Evolutionary conservation across 352 stramenopile species (phyloP).

Genomic region (Globisporangium canariense): DNA sequence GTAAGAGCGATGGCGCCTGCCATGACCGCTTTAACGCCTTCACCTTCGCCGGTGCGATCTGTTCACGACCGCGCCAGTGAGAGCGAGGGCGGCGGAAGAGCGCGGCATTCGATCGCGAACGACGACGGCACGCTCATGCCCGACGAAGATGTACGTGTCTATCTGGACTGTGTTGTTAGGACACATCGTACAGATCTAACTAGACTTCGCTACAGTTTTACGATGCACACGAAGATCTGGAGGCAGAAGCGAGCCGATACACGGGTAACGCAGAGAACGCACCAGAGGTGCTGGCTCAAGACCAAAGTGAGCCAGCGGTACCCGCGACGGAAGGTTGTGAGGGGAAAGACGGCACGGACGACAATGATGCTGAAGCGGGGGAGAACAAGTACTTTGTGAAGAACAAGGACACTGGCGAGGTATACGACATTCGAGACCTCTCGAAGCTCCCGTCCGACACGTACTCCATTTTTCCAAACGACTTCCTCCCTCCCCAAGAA

Average conservation of each 20-base stretch:
- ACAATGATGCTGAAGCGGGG: slow-evolving; percentile 6
- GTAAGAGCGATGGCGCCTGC: neutral
- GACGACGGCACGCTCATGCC: slow-evolving; percentile 52
- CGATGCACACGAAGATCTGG: slow-evolving; percentile 55
- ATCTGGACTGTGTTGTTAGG: no score
- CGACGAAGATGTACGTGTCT: slow-evolving; percentile 55
- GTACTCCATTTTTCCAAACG: slow-evolving; percentile 74
- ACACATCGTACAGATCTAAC: neutral
- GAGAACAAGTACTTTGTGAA: slow-evolving; percentile 76
- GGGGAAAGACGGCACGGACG: slow-evolving; percentile 13
- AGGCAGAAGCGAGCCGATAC: slow-evolving; percentile 30
- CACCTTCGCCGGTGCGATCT: slow-evolving; percentile 10
- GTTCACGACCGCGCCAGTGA: slow-evolving; percentile 5
- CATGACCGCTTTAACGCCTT: neutral
- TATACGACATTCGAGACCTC: slow-evolving; percentile 74
- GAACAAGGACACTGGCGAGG: slow-evolving; percentile 81
- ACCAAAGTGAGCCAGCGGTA: neutral
- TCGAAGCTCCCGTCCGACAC: slow-evolving; percentile 48
- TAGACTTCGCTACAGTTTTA: slow-evolving; percentile 46
- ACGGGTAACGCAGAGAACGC: slow-evolving; percentile 8
- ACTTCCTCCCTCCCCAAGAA: slow-evolving; percentile 52
- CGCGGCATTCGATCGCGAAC: slow-evolving; percentile 18
- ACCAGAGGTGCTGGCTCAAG: slow-evolving; percentile 15
- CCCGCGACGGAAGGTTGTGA: neutral
- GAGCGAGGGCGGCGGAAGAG: slow-evolving; percentile 5